Conservation (phyloP, 305 asterid species). For the Ilex paraguariensis region DNA sequence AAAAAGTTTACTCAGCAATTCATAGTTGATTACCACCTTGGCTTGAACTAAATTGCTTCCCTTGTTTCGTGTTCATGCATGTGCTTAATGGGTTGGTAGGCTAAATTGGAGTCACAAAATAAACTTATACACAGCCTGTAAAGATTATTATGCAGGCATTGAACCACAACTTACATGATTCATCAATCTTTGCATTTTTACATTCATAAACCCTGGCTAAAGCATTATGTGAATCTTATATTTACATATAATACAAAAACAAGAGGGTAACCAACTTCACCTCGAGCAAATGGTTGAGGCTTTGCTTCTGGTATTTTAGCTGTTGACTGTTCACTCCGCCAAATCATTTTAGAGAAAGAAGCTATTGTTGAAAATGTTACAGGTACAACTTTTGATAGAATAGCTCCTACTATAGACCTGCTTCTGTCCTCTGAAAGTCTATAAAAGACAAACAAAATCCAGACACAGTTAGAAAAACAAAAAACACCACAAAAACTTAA, state of each 20-base stretch:
- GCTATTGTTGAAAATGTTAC: slow-evolving; percentile 87
- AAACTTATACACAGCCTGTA: no score
- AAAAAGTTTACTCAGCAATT: no score
- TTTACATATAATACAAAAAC: slow-evolving; percentile 2
- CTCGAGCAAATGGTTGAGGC: slow-evolving; percentile 82
- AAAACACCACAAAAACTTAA: neutral
- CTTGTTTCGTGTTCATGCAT: no score
- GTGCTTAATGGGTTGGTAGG: no score
- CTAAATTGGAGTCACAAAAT: no score
- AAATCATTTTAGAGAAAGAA: slow-evolving; percentile 74
- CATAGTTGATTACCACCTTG: no score
- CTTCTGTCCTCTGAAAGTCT: slow-evolving; percentile 87
- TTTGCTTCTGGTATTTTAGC: slow-evolving; percentile 61
- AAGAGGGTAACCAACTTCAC: slow-evolving; percentile 26
- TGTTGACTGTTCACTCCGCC: slow-evolving; percentile 65
- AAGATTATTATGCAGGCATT: no score
- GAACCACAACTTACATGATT: no score
- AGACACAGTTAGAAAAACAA: slow-evolving; percentile 16
- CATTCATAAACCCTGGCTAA: neutral
- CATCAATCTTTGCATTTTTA: no score
- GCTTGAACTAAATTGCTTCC: no score
- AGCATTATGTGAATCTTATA: neutral
- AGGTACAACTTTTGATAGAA: slow-evolving; percentile 94
- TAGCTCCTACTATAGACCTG: slow-evolving; percentile 92
- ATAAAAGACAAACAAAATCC: slow-evolving; percentile 22